Evolutionary conservation across 805 yeast species (phyloP).

Genomic region (Grigorovia humatica): DNA sequence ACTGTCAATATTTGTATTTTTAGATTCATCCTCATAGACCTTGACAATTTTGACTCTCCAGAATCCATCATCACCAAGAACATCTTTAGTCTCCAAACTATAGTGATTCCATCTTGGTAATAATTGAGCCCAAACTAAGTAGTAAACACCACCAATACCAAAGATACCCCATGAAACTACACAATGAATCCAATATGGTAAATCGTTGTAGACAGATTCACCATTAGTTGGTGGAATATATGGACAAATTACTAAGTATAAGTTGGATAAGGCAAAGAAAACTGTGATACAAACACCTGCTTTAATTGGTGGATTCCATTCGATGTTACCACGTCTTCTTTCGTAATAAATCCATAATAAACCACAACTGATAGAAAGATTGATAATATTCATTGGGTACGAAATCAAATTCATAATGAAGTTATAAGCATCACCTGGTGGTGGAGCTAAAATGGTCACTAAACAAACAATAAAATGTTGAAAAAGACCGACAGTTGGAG

Average conservation of each 20-base stretch:
- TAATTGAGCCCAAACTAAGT: constrained; percentile 51
- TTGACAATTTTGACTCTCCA: constrained; percentile 51
- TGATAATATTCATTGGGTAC: constrained; percentile 71
- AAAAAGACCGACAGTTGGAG: constrained; percentile 64
- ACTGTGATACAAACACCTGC: constrained; percentile 53
- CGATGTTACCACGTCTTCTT: constrained; percentile 37
- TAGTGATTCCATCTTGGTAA: constrained; percentile 49
- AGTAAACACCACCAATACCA: constrained; percentile 54
- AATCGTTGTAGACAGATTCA: constrained; percentile 53
- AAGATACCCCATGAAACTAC: constrained; percentile 76
- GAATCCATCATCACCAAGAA: constrained; percentile 57
- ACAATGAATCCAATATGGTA: constrained; percentile 73
- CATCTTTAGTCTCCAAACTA: constrained; percentile 41
- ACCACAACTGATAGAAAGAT: constrained; percentile 54
- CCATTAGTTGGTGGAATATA: constrained; percentile 63
- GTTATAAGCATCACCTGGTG: constrained; percentile 82
- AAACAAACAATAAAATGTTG: constrained; percentile 72
- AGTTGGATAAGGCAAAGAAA: constrained; percentile 55
- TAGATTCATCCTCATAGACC: constrained; percentile 8
- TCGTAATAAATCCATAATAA: constrained; percentile 44
- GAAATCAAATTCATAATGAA: constrained; percentile 71
- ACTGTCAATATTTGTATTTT: constrained; percentile 4
- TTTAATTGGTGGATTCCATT: constrained; percentile 64
- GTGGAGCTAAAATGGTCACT: constrained; percentile 66
- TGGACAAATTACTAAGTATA: constrained; percentile 66